Evolutionary conservation across 176 grass and related monocot species (phyloP).

Genomic region (Triticum dicoccoides): DNA sequence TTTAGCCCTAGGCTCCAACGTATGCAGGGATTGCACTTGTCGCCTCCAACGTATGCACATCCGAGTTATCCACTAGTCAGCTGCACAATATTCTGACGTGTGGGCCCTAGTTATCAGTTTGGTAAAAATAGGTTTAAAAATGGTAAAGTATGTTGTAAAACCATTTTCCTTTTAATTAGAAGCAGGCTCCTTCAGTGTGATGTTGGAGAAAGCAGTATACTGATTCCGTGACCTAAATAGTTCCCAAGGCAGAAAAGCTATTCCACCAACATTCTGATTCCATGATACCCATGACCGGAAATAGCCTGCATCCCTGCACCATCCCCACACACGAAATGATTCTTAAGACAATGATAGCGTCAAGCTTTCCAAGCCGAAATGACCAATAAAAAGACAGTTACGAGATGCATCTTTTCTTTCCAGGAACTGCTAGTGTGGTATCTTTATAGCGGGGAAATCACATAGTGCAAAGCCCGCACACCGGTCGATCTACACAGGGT

Average conservation of each 20-base stretch:
- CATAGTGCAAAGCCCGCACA: neutral
- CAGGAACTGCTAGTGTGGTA: neutral
- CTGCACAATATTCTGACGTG: too few relatives aligned
- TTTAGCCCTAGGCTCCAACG: too few relatives aligned
- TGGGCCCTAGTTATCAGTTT: too few relatives aligned
- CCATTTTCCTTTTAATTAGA: neutral
- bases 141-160: too few relatives aligned
- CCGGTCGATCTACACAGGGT: neutral
- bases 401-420: neutral
- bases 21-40: too few relatives aligned
- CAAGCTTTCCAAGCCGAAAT: neutral
- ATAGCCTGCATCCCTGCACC: neutral
- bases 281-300: neutral
- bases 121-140: too few relatives aligned
- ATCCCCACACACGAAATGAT: neutral
- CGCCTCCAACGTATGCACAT: too few relatives aligned
- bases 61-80: too few relatives aligned
- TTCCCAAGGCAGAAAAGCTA: slow-evolving; percentile 5
- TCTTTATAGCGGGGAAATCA: neutral
- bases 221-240: neutral
- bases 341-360: neutral
- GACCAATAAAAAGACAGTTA: too few relatives aligned
- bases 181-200: neutral
- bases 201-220: slow-evolving; percentile 14
- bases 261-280: slow-evolving; percentile 23